These are phyloP conservation scores for Colletotrichum filicis DNA, from an alignment of 2,329 filamentous ascomycete genomes.

Conservation along the genomic window DNA sequence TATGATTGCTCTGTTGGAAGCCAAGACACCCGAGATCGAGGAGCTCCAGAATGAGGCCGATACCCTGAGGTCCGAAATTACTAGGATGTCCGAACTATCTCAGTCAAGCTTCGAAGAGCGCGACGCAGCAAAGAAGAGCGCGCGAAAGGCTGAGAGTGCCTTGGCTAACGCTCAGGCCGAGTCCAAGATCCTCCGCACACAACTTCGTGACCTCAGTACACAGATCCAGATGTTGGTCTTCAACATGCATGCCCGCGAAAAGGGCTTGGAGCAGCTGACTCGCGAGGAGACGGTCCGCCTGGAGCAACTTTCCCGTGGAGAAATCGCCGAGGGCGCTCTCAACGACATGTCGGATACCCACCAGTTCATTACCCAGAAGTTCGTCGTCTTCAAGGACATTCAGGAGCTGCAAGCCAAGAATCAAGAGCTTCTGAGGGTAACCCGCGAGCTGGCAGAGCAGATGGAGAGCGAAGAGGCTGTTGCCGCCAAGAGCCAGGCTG, in stretches of 20 bases:
- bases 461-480: conserved; percentile 92
- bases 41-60: conserved; percentile 86
- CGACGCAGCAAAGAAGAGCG: conserved; percentile 80
- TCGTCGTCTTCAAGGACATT: conserved; percentile 91
- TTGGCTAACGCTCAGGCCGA: conserved; percentile 74
- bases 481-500: conserved; percentile 70
- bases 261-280: conserved; percentile 77
- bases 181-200: conserved; percentile 82
- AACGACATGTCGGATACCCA: conserved; percentile 86
- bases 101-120: conserved; percentile 85
- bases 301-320: conserved; percentile 80
- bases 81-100: conserved; percentile 86
- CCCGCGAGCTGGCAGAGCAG: conserved; percentile 84
- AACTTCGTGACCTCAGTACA: conserved; percentile 87
- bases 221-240: conserved; percentile 93
- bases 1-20: conserved; percentile 86
- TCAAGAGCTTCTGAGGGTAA: conserved; percentile 82
- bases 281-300: conserved; percentile 80
- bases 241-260: conserved; percentile 84
- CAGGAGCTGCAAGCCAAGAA: conserved; percentile 90
- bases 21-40: conserved; percentile 87
- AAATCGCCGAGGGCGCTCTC: conserved; percentile 76
- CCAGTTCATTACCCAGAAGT: conserved; percentile 86
- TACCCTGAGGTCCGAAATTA: conserved; percentile 81
- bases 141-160: conserved; percentile 81